Conservation (phyloP, 371 early-diverging fungal species). For the Rhizopus arrhizus region DNA sequence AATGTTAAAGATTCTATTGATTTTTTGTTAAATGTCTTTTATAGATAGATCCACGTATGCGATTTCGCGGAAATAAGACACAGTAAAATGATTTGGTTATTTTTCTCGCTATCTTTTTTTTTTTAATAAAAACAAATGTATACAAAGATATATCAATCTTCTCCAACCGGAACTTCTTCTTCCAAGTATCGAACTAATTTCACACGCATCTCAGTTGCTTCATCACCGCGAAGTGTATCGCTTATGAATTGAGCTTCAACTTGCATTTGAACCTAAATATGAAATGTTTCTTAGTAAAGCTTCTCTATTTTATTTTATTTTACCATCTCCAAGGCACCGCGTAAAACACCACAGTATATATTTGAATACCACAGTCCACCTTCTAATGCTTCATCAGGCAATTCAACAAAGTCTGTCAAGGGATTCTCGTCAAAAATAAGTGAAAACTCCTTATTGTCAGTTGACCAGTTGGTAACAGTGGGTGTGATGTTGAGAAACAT, state of each 20-base stretch:
- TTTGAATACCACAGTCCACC: conserved; percentile 95
- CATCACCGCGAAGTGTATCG: conserved; percentile 88
- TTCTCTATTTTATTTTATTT: conserved; percentile 1
- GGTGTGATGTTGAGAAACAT: conserved; percentile 93
- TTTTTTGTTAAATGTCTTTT: conserved; percentile 1
- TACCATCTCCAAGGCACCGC: conserved; percentile 96
- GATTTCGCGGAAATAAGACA: conserved; percentile 52
- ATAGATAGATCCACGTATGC: conserved; percentile 56
- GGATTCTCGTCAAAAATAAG: conserved; percentile 94
- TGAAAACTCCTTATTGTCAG: conserved; percentile 86
- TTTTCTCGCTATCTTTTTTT: background rate
- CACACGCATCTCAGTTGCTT: conserved; percentile 87
- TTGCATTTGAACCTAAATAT: conserved; percentile 82
- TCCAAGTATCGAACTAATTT: conserved; percentile 86
- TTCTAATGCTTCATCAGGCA: conserved; percentile 77
- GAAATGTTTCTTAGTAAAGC: conserved; percentile 3
- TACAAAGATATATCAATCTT: conserved; percentile 65
- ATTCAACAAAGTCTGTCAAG: conserved; percentile 87
- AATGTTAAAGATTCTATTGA: conserved; percentile 15
- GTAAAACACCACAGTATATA: conserved; percentile 89
- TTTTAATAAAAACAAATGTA: background rate
- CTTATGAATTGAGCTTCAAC: conserved; percentile 84
- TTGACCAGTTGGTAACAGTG: conserved; percentile 75
- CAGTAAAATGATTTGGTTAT: conserved; percentile 23
- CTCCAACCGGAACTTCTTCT: conserved; percentile 93